Evolutionary conservation across 2,329 filamentous ascomycete genomes (phyloP).

Genomic region (Fusarium aywerte): DNA sequence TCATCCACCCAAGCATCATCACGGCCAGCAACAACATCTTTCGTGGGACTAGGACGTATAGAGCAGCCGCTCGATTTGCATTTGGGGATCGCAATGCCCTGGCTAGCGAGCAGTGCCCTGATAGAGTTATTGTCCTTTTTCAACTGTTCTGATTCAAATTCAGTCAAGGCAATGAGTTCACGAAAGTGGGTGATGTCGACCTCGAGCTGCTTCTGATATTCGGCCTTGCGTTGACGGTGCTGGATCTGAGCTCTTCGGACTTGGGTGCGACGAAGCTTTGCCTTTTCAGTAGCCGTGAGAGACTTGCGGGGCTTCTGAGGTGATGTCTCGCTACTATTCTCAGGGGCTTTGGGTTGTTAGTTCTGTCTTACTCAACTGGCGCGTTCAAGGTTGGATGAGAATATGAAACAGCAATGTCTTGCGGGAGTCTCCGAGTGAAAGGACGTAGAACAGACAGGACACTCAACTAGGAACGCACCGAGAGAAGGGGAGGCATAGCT

Average conservation of each 20-base stretch:
- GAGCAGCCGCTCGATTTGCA: constrained; percentile 19
- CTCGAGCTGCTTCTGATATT: constrained; percentile 66
- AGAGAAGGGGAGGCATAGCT: background rate
- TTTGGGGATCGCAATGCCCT: constrained; percentile 38
- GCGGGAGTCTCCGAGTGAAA: background rate
- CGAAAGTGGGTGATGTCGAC: constrained; percentile 60
- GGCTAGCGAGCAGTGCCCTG: constrained; percentile 47
- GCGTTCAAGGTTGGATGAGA: background rate
- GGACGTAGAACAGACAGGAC: background rate
- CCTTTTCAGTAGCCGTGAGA: constrained; percentile 52
- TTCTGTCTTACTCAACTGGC: background rate
- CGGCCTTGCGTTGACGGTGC: constrained; percentile 66
- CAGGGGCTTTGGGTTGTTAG: constrained; percentile 30
- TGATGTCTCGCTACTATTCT: constrained; percentile 24
- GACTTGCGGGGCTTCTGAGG: constrained; percentile 37
- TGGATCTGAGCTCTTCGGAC: constrained; percentile 65
- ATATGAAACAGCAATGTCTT: constrained; percentile 6
- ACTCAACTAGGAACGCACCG: background rate
- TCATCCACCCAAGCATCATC: constrained; percentile 39
- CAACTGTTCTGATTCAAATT: constrained; percentile 54
- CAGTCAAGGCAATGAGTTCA: constrained; percentile 57
- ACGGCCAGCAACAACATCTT: background rate
- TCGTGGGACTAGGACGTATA: constrained; percentile 1
- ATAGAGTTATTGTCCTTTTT: constrained; percentile 58
- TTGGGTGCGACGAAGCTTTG: constrained; percentile 61